phyloP scores from a whole-genome alignment of 1,284 basidiomycete genomes.

The Vanrija pseudolonga region DNA sequence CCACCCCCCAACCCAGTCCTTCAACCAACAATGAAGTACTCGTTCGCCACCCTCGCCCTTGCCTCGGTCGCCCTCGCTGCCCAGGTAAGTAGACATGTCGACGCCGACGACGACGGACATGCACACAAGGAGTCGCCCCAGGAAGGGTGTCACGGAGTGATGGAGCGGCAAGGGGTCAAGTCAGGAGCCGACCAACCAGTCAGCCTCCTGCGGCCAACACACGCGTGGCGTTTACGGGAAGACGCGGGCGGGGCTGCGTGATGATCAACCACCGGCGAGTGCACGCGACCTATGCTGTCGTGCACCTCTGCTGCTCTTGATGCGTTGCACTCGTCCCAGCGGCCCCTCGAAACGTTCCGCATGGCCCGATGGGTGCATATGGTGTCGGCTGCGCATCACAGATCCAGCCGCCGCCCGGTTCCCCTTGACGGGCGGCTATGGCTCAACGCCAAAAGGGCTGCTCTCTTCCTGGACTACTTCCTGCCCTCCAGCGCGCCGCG shows the following conservation, averaged over 20 bases:
- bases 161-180: background rate
- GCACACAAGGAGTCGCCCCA: background rate
- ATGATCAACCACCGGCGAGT: background rate
- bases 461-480: background rate
- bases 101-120: background rate
- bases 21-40: conserved; percentile 15
- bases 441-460: background rate
- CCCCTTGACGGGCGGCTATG: background rate
- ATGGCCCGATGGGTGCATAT: too few relatives aligned
- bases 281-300: too few relatives aligned
- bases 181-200: too few relatives aligned
- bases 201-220: background rate
- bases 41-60: conserved; percentile 9
- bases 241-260: background rate
- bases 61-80: conserved; percentile 5
- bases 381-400: too few relatives aligned
- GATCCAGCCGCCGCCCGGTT: too few relatives aligned
- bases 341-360: too few relatives aligned
- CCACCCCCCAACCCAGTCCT: background rate
- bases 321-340: too few relatives aligned
- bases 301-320: too few relatives aligned
- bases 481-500: background rate
- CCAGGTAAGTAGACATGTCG: background rate
- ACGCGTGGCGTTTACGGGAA: background rate
- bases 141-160: background rate